These are phyloP conservation scores for Coniella vitis DNA, from an alignment of 2,329 filamentous ascomycete species.

Conservation along the genomic window DNA sequence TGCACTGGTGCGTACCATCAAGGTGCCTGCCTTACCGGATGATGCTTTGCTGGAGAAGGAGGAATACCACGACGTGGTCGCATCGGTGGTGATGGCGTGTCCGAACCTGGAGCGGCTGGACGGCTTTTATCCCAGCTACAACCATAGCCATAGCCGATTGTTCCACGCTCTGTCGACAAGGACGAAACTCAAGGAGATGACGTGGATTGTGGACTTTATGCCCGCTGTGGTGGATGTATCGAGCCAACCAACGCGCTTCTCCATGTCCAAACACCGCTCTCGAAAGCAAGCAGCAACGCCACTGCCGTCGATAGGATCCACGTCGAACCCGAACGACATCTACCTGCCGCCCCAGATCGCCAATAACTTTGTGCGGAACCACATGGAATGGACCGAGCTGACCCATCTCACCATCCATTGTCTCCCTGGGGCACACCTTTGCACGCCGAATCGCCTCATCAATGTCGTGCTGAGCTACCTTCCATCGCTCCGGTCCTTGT, in stretches of 20 bases:
- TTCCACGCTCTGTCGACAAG: constrained; percentile 55
- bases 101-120: constrained; percentile 55
- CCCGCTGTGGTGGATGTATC: constrained; percentile 15
- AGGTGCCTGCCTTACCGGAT: constrained; percentile 42
- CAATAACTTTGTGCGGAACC: constrained; percentile 31
- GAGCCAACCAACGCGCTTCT: constrained; percentile 33
- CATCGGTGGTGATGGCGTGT: constrained; percentile 57
- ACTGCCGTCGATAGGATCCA: neutral
- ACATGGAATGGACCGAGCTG: constrained; percentile 49
- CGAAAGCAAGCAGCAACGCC: constrained; percentile 4
- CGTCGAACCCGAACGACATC: constrained; percentile 15
- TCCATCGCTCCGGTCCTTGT: constrained; percentile 50
- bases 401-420: constrained; percentile 53
- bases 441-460: constrained; percentile 43
- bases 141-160: constrained; percentile 49
- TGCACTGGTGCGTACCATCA: constrained; percentile 48
- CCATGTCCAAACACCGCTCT: constrained; percentile 24
- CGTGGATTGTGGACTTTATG: constrained; percentile 47
- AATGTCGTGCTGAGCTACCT: constrained; percentile 42
- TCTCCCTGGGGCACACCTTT: constrained; percentile 46
- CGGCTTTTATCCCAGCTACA: constrained; percentile 47
- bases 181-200: constrained; percentile 47
- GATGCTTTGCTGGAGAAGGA: constrained; percentile 31
- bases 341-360: constrained; percentile 31
- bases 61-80: constrained; percentile 51